These are phyloP conservation scores for Pelargonium nanum DNA, from an alignment of 345 rosid species.

Conservation along the genomic window DNA sequence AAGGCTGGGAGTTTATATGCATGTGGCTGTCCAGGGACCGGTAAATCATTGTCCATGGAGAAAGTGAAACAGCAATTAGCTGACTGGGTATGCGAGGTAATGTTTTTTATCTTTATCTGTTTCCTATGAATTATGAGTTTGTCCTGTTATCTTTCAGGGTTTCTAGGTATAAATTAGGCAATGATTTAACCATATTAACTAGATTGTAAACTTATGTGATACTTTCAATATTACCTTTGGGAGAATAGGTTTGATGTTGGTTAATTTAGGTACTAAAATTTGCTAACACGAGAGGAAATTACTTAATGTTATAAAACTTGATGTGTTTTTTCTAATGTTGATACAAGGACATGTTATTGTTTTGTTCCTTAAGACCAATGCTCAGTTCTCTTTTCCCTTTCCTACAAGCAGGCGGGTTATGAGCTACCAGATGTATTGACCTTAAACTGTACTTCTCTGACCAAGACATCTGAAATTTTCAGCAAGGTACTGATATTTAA, in stretches of 20 bases:
- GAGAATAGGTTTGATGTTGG: too few species aligned
- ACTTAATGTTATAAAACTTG: too few species aligned
- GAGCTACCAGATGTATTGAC: slow-evolving; percentile 45
- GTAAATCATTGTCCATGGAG: slow-evolving; percentile 73
- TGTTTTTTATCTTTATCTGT: neutral
- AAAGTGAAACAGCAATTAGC: slow-evolving; percentile 41
- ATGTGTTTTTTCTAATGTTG: neutral
- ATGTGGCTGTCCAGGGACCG: slow-evolving; percentile 87
- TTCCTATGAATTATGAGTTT: neutral
- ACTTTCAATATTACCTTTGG: too few species aligned
- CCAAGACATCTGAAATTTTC: slow-evolving; percentile 61
- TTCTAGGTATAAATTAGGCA: too few species aligned
- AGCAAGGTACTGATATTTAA: slow-evolving; percentile 39
- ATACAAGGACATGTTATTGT: neutral
- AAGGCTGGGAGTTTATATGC: slow-evolving; percentile 72
- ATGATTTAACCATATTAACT: too few species aligned
- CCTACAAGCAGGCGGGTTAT: slow-evolving; percentile 33
- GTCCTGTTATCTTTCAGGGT: neutral
- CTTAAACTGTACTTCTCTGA: slow-evolving; percentile 61
- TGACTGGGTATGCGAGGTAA: slow-evolving; percentile 63
- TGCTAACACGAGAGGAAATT: too few species aligned
- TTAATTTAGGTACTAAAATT: too few species aligned
- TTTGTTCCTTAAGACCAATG: neutral
- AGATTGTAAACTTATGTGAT: too few species aligned
- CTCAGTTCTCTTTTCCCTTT: slow-evolving; percentile 1